Evolutionary conservation across 345 rosid genomes (phyloP), one percentile per base, ranked within the genome.

Genomic region (Eucalyptus globulus): DNA sequence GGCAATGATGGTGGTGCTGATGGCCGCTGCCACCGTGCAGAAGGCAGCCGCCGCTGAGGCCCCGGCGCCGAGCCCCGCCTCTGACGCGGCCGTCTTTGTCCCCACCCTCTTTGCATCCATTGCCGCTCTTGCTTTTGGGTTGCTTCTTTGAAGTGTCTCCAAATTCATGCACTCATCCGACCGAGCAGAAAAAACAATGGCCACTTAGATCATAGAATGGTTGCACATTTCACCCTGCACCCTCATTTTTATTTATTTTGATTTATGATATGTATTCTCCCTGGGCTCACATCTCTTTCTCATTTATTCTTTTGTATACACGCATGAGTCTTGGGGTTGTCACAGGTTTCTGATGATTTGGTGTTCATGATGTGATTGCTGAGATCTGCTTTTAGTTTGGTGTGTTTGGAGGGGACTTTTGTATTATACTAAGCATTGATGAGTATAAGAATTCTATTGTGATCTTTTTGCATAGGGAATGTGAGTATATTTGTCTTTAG

Each of bases 51-150:
- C 90, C 1, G 89, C 87, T 27, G 90, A 88, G 7, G 91, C 90
- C 65, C 92, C 92, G 8, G 91, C 92, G 4, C 91, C 92, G 1
- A 50, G 80, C 50, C 92, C 92, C 11, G 60, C 90, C 86, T 88
- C 92, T 17, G 91, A 88, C 6, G 89, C 91, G 29, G 8, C 86
- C 37, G 69, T 49, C 65, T 80, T 56, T 15, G 85, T 81, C 76
- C 91, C 92, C 27, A 40, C 91, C 12, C 34, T 88, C 43, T 54
- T 88, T 17, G 90, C 90, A 4, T 90, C 91, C 67, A 19, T 88
- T 3, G 87, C 43, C 7, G 91, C 91, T 86, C 60, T 91, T 49
- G 89, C 88, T 44, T 88, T 91, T 4, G 91, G 89, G 31, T 49
- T 88, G 67, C 49, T 91, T 83, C 83, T 89, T 37, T 91, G 87